Percentiles rank a stretch among this genome's conserved stretches.
Evolutionary conservation across 2,329 filamentous ascomycete species (phyloP).

Genomic region (Mariannaea elegans): DNA sequence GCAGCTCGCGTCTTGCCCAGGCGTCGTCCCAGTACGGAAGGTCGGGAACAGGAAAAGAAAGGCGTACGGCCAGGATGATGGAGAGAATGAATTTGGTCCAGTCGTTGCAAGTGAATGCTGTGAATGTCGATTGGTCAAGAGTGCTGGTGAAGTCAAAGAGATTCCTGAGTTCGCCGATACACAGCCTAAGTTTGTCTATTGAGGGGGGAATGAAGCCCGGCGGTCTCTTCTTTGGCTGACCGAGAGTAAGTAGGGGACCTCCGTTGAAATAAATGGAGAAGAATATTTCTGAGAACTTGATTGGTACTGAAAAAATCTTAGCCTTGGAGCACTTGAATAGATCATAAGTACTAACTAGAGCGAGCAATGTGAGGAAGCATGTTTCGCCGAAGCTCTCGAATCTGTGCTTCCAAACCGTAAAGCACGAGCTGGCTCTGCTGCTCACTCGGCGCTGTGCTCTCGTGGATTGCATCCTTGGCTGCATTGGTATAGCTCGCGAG

Average conservation of each 20-base stretch:
- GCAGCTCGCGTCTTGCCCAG: slow-evolving; percentile 50
- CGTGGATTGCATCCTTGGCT: slow-evolving; percentile 44
- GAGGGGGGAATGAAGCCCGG: slow-evolving; percentile 26
- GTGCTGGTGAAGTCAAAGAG: slow-evolving; percentile 46
- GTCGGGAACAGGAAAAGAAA: slow-evolving; percentile 55
- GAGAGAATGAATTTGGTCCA: slow-evolving; percentile 53
- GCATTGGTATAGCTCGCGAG: slow-evolving; percentile 52
- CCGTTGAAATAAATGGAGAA: slow-evolving; percentile 51
- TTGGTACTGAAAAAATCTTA: slow-evolving; percentile 33
- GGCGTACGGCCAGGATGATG: slow-evolving; percentile 54
- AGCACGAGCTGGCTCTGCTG: slow-evolving; percentile 56
- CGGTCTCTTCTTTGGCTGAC: slow-evolving; percentile 12
- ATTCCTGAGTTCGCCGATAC: slow-evolving; percentile 37
- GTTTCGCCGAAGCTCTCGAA: slow-evolving; percentile 49
- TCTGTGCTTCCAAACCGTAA: slow-evolving; percentile 58
- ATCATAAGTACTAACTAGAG: slow-evolving; percentile 16
- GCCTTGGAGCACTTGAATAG: slow-evolving; percentile 18
- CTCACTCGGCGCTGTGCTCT: slow-evolving; percentile 41
- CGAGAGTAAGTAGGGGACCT: slow-evolving; percentile 46
- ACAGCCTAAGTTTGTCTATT: slow-evolving; percentile 32
- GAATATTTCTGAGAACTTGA: slow-evolving; percentile 47
- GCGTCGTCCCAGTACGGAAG: slow-evolving; percentile 49
- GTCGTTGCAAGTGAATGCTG: slow-evolving; percentile 52
- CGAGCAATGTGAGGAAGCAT: slow-evolving; percentile 48
- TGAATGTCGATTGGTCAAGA: slow-evolving; percentile 44